Evolutionary conservation across 2,329 filamentous ascomycete species (phyloP).

Genomic region (Aaosphaeria arxii): DNA sequence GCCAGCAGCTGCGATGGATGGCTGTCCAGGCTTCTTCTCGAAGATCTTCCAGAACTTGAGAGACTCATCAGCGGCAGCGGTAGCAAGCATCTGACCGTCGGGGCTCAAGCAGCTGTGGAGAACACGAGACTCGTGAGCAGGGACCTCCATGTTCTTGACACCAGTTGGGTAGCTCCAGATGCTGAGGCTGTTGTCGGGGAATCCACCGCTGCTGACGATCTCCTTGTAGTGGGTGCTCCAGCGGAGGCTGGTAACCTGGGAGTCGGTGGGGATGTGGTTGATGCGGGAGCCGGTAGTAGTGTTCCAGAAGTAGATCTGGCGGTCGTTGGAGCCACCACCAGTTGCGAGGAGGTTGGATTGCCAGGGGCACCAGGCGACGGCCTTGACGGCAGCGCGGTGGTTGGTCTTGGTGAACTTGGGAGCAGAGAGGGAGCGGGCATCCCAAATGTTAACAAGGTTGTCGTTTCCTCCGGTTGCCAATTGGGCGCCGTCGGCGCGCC

Average conservation of each 20-base stretch:
- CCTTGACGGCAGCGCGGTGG: slow-evolving; percentile 98
- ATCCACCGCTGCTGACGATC: slow-evolving; percentile 95
- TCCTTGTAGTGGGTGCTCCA: slow-evolving; percentile 98
- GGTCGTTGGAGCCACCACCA: slow-evolving; percentile 92
- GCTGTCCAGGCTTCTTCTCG: slow-evolving; percentile 88
- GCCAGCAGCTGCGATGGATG: slow-evolving; percentile 61
- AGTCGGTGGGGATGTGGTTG: slow-evolving; percentile 98
- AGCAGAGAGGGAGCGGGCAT: slow-evolving; percentile 85
- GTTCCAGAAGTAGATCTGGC: slow-evolving; percentile 99
- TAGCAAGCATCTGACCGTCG: slow-evolving; percentile 96
- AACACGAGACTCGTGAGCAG: slow-evolving; percentile 93
- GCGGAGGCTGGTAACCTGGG: slow-evolving; percentile 91
- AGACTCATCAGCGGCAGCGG: slow-evolving; percentile 91
- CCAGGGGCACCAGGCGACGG: slow-evolving; percentile 98
- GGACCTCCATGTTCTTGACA: slow-evolving; percentile 96
- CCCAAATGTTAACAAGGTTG: slow-evolving; percentile 99
- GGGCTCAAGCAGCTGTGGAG: slow-evolving; percentile 96
- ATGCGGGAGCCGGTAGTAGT: slow-evolving; percentile 94
- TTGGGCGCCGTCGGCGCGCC: slow-evolving; percentile 94
- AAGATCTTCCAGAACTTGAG: slow-evolving; percentile 99
- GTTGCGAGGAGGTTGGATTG: slow-evolving; percentile 96
- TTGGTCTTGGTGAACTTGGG: slow-evolving; percentile 99
- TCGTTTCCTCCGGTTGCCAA: slow-evolving; percentile 97
- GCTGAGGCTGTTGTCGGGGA: slow-evolving; percentile 98
- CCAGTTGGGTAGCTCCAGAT: slow-evolving; percentile 99